Evolutionary conservation across 192 early-diverging fungal genomes (phyloP), one percentile per base, ranked within the genome.

Genomic region (Ambispora gerdemannii): DNA sequence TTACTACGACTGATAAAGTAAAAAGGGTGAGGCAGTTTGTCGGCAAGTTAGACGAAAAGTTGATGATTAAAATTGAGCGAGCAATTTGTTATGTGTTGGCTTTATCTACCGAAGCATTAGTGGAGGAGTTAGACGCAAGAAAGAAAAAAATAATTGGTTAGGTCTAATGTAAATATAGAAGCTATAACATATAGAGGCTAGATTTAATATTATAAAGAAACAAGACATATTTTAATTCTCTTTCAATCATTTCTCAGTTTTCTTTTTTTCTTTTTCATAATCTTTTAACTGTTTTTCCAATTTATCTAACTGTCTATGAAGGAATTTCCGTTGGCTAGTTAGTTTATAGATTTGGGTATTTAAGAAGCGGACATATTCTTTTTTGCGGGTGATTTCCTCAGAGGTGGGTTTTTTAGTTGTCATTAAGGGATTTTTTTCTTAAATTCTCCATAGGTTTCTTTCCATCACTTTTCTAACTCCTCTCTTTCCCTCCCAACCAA

Each of bases 321-420:
- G 25, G 24, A 11, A 56, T 56, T 56, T 56, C n/a, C n/a, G 53
- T 56, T 56, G 53, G 25, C n/a, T 22, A 20, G 17, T 56, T 22
- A 56, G n/a, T 56, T 56, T 56, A 20, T 56, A 56, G 24, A 56
- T 19, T 56, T 56, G 53, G 7, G 17, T 56, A 20, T 20, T 56
- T 4, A 56, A 7, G 25, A 56, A 56, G 25, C 53, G 53, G n/a
- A 20, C 53, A 56, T 56, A 56, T 56, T 56, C 53, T 56, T 56
- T 56, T 27, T 56, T 56, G 17, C 25, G 53, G 17, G 8, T 56
- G 4, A 56, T 56, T 56, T 56, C 53, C 24, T 47, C 43, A 17
- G 43, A 17, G 17, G 43, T 47, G 43, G 43, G 17, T 47, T 47
- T 47, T n/a, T n/a, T n/a, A n/a, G n/a, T n/a, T n/a, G n/a, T n/a